phyloP scores from a whole-genome alignment of 1,284 basidiomycete genomes.

The Paramarasmius palmivorus region DNA sequence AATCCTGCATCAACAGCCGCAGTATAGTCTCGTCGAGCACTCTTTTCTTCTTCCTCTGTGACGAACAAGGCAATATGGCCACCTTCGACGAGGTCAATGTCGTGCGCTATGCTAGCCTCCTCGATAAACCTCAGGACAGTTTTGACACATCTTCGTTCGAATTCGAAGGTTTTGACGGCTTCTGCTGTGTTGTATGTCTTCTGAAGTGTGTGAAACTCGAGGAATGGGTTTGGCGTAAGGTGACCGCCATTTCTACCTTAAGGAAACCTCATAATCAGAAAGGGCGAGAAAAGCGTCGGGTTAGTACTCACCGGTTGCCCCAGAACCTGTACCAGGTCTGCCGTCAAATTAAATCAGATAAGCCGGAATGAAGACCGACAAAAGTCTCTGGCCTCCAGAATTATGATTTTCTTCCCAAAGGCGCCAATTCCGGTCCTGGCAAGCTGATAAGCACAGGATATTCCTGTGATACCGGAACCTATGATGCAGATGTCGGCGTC shows the following conservation, averaged over 20 bases:
- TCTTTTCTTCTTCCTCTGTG: slow-evolving; percentile 42
- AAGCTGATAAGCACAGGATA: slow-evolving; percentile 70
- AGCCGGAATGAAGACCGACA: slow-evolving; percentile 47
- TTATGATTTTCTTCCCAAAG: slow-evolving; percentile 44
- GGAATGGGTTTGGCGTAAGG: slow-evolving; percentile 55
- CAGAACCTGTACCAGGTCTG: slow-evolving; percentile 55
- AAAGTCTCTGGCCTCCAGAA: slow-evolving; percentile 79
- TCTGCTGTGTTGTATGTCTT: slow-evolving; percentile 49
- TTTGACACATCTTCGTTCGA: slow-evolving; percentile 60
- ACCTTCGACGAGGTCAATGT: slow-evolving; percentile 65
- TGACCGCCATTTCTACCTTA: slow-evolving; percentile 80
- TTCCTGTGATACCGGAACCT: slow-evolving; percentile 77
- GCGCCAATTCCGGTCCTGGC: slow-evolving; percentile 32
- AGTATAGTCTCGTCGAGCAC: slow-evolving; percentile 44
- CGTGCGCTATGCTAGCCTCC: slow-evolving; percentile 39
- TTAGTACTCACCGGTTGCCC: slow-evolving; percentile 65
- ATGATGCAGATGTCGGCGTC: slow-evolving; percentile 76
- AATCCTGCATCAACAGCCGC: slow-evolving; percentile 58
- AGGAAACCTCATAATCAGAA: neutral
- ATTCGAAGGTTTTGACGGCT: slow-evolving; percentile 49
- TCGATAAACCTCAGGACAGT: slow-evolving; percentile 54
- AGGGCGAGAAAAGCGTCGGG: neutral
- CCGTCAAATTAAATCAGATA: neutral
- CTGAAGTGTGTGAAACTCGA: slow-evolving; percentile 41
- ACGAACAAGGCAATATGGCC: slow-evolving; percentile 55